phyloP scores from a whole-genome alignment of 371 early-diverging fungal species.

The Mortierella sp. region DNA sequence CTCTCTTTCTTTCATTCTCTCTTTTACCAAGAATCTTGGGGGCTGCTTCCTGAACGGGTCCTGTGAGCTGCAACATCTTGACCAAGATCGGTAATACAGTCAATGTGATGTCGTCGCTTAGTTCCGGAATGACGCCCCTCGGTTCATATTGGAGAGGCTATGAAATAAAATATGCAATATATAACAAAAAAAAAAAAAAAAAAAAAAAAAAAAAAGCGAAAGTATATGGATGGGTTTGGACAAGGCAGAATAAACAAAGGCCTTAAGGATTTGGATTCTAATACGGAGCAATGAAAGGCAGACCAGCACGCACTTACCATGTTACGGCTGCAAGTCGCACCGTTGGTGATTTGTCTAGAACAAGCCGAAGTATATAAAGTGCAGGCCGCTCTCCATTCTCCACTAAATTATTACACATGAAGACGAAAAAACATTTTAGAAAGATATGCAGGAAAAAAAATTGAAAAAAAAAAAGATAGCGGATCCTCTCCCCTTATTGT shows the following conservation, averaged over 20 bases:
- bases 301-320: slow-evolving; percentile 66
- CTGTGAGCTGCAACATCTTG: slow-evolving; percentile 71
- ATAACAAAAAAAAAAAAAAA: neutral
- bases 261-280: neutral
- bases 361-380: slow-evolving; percentile 69
- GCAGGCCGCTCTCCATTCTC: slow-evolving; percentile 48
- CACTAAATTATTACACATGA: slow-evolving; percentile 20
- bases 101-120: slow-evolving; percentile 64
- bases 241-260: slow-evolving; percentile 13
- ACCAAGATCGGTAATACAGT: slow-evolving; percentile 81
- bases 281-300: too few species aligned
- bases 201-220: neutral
- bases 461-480: neutral
- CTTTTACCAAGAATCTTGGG: slow-evolving; percentile 68
- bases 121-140: slow-evolving; percentile 68
- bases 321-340: slow-evolving; percentile 79
- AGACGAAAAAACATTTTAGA: neutral
- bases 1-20: too few species aligned
- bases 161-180: neutral
- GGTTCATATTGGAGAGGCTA: slow-evolving; percentile 77
- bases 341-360: slow-evolving; percentile 67
- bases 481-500: too few species aligned
- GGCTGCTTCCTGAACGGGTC: slow-evolving; percentile 73
- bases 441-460: neutral
- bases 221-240: neutral